Evolutionary conservation across 2,329 filamentous ascomycete genomes (phyloP).

Genomic region (Claviceps sp.): DNA sequence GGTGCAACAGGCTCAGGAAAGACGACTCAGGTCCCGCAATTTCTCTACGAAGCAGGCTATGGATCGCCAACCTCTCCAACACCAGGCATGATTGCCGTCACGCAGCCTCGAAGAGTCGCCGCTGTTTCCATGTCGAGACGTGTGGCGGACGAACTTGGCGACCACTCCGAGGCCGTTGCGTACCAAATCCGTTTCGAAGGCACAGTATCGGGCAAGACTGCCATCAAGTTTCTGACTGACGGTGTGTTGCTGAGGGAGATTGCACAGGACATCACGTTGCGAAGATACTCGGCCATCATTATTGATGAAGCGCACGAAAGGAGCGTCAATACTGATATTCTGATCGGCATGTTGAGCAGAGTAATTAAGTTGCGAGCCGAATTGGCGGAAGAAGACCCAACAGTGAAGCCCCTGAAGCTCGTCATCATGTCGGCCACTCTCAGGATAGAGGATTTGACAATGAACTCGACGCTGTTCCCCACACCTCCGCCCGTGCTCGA

Average conservation of each 20-base stretch:
- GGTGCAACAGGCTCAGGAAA: slow-evolving; percentile 95
- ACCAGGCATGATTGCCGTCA: slow-evolving; percentile 86
- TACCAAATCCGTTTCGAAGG: slow-evolving; percentile 96
- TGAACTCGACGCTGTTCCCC: slow-evolving; percentile 69
- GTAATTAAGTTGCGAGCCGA: slow-evolving; percentile 74
- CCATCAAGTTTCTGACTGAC: slow-evolving; percentile 98
- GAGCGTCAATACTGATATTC: slow-evolving; percentile 92
- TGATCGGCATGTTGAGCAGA: slow-evolving; percentile 93
- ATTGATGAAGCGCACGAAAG: slow-evolving; percentile 97
- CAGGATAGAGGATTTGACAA: slow-evolving; percentile 76
- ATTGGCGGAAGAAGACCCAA: slow-evolving; percentile 57
- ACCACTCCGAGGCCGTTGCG: slow-evolving; percentile 63
- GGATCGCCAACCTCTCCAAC: slow-evolving; percentile 65
- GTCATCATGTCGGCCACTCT: slow-evolving; percentile 98
- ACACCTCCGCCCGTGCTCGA: slow-evolving; percentile 71
- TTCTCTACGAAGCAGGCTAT: slow-evolving; percentile 87
- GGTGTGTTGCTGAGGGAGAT: slow-evolving; percentile 89
- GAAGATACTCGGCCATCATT: slow-evolving; percentile 84
- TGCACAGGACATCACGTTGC: slow-evolving; percentile 72
- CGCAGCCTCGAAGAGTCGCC: slow-evolving; percentile 86
- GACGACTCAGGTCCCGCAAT: slow-evolving; percentile 94
- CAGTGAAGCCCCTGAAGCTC: slow-evolving; percentile 69
- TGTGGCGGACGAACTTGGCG: slow-evolving; percentile 72
- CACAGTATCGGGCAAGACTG: slow-evolving; percentile 64
- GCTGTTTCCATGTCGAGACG: slow-evolving; percentile 94